Conservation (phyloP, 768 basidiomycete species). For the Agaricus sinodeliciosus region DNA sequence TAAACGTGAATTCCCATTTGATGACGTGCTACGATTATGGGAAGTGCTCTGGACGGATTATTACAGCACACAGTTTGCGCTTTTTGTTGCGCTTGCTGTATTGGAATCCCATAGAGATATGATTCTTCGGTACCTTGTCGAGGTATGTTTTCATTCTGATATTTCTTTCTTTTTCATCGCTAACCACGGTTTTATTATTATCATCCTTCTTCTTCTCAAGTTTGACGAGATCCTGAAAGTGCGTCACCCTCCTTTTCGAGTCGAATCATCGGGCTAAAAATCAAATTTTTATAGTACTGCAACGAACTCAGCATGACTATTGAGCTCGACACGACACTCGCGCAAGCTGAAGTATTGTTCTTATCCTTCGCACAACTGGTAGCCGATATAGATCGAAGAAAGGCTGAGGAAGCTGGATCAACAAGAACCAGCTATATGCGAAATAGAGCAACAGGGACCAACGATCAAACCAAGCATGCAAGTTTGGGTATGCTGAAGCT, state of each 20-base stretch:
- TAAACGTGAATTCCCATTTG: constrained; percentile 95
- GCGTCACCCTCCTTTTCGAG: constrained; percentile 9
- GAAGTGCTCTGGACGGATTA: constrained; percentile 92
- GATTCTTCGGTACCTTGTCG: constrained; percentile 89
- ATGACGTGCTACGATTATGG: constrained; percentile 87
- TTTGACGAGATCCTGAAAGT: constrained; percentile 81
- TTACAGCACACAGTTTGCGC: constrained; percentile 81
- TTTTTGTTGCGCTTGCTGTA: constrained; percentile 91
- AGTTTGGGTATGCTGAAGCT: constrained; percentile 39
- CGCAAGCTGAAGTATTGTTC: constrained; percentile 96
- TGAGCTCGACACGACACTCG: constrained; percentile 90
- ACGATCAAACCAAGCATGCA: constrained; percentile 18
- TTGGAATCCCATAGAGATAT: constrained; percentile 94
- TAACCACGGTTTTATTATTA: not conserved
- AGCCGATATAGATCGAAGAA: constrained; percentile 81
- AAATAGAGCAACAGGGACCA: constrained; percentile 5
- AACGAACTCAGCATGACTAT: constrained; percentile 96
- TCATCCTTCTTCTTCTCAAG: constrained; percentile 25
- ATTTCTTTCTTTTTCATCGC: not conserved
- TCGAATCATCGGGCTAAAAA: constrained; percentile 1
- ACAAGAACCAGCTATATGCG: constrained; percentile 25
- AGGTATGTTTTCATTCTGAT: constrained; percentile 42
- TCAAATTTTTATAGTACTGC: constrained; percentile 54
- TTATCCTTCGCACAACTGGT: constrained; percentile 85
- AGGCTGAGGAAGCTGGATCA: constrained; percentile 44